phyloP scores from a whole-genome alignment of 2,329 filamentous ascomycete genomes.

The Phaeosphaeria sp. region DNA sequence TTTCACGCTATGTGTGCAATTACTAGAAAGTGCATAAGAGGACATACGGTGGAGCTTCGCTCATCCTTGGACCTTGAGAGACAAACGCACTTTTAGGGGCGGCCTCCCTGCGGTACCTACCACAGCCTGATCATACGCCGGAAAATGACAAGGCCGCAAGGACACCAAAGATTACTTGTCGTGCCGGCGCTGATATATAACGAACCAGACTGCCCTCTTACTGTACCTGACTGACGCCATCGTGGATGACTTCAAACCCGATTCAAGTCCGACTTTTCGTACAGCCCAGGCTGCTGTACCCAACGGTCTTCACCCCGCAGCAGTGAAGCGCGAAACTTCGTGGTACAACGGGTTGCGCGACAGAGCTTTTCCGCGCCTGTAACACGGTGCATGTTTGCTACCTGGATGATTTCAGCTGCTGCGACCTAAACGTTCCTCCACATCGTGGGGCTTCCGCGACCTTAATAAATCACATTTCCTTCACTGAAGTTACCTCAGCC shows the following conservation, averaged over 20 bases:
- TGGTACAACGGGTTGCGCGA: constrained; percentile 1
- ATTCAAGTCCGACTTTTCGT: neutral
- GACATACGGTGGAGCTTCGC: constrained; percentile 1
- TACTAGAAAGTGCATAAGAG: constrained; percentile 5
- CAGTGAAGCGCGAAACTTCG: too few relatives aligned
- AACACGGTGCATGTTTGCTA: constrained; percentile 13
- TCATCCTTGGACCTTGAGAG: neutral
- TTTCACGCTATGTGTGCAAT: constrained; percentile 1
- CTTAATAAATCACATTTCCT: neutral
- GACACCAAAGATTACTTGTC: neutral
- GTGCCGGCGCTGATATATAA: neutral
- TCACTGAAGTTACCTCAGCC: neutral
- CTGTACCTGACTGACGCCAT: neutral
- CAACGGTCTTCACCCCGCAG: neutral
- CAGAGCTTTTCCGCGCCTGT: constrained; percentile 1
- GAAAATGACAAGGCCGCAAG: neutral
- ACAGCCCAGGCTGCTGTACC: neutral
- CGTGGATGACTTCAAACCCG: neutral
- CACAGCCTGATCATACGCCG: neutral
- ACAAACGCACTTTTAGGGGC: constrained; percentile 2
- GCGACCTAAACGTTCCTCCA: neutral
- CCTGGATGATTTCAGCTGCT: neutral
- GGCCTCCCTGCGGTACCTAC: constrained; percentile 7
- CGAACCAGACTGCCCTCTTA: neutral
- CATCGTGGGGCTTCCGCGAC: neutral